Evolutionary conservation across 306 rosid genomes (phyloP).

Genomic region (Urtica urens): DNA sequence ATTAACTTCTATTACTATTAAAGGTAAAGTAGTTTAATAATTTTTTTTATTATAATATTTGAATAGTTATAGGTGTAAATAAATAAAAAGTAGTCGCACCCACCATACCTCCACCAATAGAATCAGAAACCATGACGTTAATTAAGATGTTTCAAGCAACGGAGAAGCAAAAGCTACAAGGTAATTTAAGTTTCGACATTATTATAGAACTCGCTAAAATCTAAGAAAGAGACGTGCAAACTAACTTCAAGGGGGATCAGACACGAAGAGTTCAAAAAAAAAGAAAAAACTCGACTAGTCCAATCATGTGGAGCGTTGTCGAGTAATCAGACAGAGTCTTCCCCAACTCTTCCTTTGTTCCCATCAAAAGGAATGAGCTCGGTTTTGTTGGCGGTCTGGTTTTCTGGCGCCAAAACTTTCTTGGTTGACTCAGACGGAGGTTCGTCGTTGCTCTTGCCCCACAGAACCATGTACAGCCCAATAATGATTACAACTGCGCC

Average conservation of each 20-base stretch:
- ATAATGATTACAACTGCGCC: constrained; percentile 31
- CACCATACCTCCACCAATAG: too few relatives aligned
- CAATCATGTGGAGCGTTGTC: too few relatives aligned
- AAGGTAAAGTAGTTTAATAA: too few relatives aligned
- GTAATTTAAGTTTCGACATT: too few relatives aligned
- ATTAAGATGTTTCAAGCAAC: too few relatives aligned
- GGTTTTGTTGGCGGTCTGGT: not conserved
- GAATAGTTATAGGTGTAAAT: too few relatives aligned
- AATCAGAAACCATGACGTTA: too few relatives aligned
- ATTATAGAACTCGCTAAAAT: not conserved
- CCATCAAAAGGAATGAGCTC: not conserved
- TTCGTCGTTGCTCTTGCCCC: constrained; percentile 42
- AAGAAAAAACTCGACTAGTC: not conserved
- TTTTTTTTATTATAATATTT: too few relatives aligned
- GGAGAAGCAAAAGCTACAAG: too few relatives aligned
- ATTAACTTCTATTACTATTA: too few relatives aligned
- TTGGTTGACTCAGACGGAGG: constrained; percentile 1
- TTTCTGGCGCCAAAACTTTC: not conserved
- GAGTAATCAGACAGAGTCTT: constrained; percentile 8
- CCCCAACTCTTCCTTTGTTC: not conserved
- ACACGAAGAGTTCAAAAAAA: not conserved
- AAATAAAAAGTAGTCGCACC: too few relatives aligned
- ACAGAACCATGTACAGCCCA: constrained; percentile 40
- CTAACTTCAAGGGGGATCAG: too few relatives aligned
- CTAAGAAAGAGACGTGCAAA: not conserved